Evolutionary conservation across 2,329 filamentous ascomycete genomes (phyloP), one percentile per base, ranked within the genome.

Genomic region (Fusarium denticulatum): DNA sequence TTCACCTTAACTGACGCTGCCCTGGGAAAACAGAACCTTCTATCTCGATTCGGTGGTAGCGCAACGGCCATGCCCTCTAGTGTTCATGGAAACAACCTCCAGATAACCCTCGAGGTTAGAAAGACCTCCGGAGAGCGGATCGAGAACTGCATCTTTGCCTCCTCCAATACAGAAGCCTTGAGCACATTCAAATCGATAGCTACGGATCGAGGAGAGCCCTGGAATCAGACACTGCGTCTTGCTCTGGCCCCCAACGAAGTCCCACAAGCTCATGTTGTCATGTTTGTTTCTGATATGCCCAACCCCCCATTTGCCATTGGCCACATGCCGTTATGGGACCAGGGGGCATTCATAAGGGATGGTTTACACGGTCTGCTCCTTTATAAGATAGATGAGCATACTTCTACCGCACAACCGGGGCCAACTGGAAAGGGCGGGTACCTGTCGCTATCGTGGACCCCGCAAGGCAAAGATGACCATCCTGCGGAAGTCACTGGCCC

Each of bases 251-350:
- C 94, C 1, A 88, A 93, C 57, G 93, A 98, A 74, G 96, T 99
- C 2, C 88, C 92, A 6, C 90, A 90, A 28, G 92, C 93, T 16
- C 96, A 99, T 83, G 85, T 98, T 32, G 93, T 97, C 39, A 93
- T 99, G 89, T 95, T 94, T 75, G 85, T 99, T 61, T 92, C 95
- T 14, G 95, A 98, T 82, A 90, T 93, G 57, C 95, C 96, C 0
- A 92, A 93, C 61, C 92, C 94, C 50, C 95, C 96, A 1, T 98
- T 98, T 81, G 96, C 96, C 6, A 87, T 98, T 47, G 94, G 94
- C 20, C 95, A 97, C 87, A 92, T 99, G 85, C 96, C 96, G 0
- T 86, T 99, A 5, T 99, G 97, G 96, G 93, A 96, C 58, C 90
- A 94, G 30, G 91, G 95, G 66, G 96, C 96, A 0, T 99, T 99